A percentile compares a stretch with the other conserved stretches of the same genome.
Evolutionary conservation across 2,329 filamentous ascomycete species (phyloP).

Genomic region (Penicillium palitans): DNA sequence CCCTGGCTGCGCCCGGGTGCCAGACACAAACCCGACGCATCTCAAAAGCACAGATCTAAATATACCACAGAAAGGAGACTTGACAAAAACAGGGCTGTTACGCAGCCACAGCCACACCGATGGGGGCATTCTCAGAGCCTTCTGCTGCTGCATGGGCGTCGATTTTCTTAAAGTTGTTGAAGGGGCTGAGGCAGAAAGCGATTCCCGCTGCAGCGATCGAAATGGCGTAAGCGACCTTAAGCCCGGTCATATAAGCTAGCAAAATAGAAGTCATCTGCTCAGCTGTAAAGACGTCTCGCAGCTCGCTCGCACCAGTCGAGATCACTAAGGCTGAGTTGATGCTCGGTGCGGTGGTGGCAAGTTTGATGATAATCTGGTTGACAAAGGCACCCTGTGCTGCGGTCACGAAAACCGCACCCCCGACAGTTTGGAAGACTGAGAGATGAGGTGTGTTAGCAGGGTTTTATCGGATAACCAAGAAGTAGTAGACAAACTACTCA

Average conservation of each 20-base stretch:
- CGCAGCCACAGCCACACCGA: neutral
- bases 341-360: neutral
- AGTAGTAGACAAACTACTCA: neutral
- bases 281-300: neutral
- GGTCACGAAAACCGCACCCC: slow-evolving; percentile 7
- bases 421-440: slow-evolving; percentile 10
- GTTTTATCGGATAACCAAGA: neutral
- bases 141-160: neutral
- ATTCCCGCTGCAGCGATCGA: neutral
- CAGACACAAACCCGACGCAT: neutral
- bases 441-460: neutral
- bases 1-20: too few species aligned
- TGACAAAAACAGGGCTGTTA: neutral
- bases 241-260: neutral
- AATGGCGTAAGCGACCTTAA: neutral
- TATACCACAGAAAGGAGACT: neutral
- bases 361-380: slow-evolving; percentile 2
- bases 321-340: neutral
- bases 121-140: too few species aligned
- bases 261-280: neutral
- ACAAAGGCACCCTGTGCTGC: slow-evolving; percentile 12
- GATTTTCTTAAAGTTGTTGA: neutral
- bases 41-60: neutral
- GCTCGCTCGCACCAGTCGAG: neutral
- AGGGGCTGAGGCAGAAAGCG: neutral